Evolutionary conservation across 352 stramenopile genomes (phyloP).

Genomic region (Phytopythium montanum): DNA sequence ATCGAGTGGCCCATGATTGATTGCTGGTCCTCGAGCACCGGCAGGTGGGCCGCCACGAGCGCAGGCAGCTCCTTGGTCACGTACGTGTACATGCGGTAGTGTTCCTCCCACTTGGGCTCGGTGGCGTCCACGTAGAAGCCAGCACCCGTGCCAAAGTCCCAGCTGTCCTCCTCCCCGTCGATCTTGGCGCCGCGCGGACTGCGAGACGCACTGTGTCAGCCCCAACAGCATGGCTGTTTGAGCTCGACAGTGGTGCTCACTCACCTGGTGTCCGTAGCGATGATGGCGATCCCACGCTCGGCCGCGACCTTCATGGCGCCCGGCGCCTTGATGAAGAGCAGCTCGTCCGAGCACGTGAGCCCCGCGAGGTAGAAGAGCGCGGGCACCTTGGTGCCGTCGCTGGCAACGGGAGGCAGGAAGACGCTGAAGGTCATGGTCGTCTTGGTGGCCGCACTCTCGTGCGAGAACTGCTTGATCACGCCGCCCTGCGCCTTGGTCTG

Average conservation of each 20-base stretch:
- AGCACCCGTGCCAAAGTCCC: constrained; percentile 96
- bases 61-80: constrained; percentile 94
- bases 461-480: constrained; percentile 80
- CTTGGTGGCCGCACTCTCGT: constrained; percentile 75
- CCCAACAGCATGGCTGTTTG: background rate
- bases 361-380: constrained; percentile 95
- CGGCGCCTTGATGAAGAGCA: constrained; percentile 94
- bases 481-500: constrained; percentile 75
- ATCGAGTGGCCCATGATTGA: constrained; percentile 97
- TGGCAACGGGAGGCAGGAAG: constrained; percentile 75
- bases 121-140: constrained; percentile 98
- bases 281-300: constrained; percentile 91
- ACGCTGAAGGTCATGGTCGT: constrained; percentile 91
- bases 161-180: constrained; percentile 93
- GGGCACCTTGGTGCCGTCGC: constrained; percentile 64
- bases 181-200: constrained; percentile 90
- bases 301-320: constrained; percentile 89
- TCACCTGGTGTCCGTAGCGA: constrained; percentile 93
- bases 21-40: constrained; percentile 71
- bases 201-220: background rate
- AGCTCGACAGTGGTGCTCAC: too few species aligned
- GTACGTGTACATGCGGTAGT: constrained; percentile 99
- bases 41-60: constrained; percentile 88
- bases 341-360: constrained; percentile 96
- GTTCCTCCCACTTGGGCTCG: constrained; percentile 84